Percentiles rank a stretch among this genome's conserved stretches.
These are phyloP conservation scores for Globisporangium radiosum DNA, from an alignment of 352 stramenopile species.

Conservation along the genomic window DNA sequence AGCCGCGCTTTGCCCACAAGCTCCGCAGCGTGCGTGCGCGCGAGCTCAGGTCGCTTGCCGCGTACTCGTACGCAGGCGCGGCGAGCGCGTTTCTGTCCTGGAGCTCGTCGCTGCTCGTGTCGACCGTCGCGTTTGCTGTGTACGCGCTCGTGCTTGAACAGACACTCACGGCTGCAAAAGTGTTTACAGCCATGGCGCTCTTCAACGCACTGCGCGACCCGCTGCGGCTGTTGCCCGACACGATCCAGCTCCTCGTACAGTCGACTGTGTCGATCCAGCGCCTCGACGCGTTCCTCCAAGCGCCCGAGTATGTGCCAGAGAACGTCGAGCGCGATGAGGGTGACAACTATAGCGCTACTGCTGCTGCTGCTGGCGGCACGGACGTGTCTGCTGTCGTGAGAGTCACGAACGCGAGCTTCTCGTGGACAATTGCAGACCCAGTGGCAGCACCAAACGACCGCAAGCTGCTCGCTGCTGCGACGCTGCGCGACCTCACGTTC, in stretches of 20 bases:
- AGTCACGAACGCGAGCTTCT: slow-evolving; percentile 1
- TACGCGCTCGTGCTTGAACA: slow-evolving; percentile 34
- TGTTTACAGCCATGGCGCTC: slow-evolving; percentile 46
- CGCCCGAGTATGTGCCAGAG: slow-evolving; percentile 17
- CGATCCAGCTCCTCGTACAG: slow-evolving; percentile 36
- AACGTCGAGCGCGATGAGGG: slow-evolving; percentile 17
- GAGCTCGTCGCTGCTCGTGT: slow-evolving; percentile 37
- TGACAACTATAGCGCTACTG: neutral
- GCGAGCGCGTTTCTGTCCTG: slow-evolving; percentile 59
- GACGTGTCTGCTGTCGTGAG: neutral
- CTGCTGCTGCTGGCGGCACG: no score
- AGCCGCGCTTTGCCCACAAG: slow-evolving; percentile 67
- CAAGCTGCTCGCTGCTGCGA: slow-evolving; percentile 1
- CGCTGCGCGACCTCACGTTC: slow-evolving; percentile 32
- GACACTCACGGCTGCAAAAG: slow-evolving; percentile 35
- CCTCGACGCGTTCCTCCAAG: slow-evolving; percentile 26
- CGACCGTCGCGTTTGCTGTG: slow-evolving; percentile 36
- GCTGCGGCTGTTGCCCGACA: slow-evolving; percentile 23
- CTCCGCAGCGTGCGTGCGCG: slow-evolving; percentile 41
- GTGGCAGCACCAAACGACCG: slow-evolving; percentile 8
- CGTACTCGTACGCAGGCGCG: slow-evolving; percentile 46
- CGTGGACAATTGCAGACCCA: slow-evolving; percentile 14
- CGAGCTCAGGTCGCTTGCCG: slow-evolving; percentile 54
- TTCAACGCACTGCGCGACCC: slow-evolving; percentile 40
- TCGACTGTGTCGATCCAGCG: slow-evolving; percentile 28